Percentiles rank a stretch among this genome's conserved stretches.
Conservation (phyloP, 306 rosid genomes). For the Vigna mungo region DNA sequence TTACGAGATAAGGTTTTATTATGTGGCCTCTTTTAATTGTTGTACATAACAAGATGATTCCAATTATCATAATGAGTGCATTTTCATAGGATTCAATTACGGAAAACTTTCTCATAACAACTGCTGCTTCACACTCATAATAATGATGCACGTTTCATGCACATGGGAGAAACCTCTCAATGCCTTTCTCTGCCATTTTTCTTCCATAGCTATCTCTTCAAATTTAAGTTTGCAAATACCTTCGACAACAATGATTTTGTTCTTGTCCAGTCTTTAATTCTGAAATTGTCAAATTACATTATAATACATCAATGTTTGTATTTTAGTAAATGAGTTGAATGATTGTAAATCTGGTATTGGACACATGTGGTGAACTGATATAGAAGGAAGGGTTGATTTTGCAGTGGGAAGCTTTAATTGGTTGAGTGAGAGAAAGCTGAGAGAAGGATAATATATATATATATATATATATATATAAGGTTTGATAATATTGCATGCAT, state of each 20-base stretch:
- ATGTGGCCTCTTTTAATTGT: constrained; percentile 15
- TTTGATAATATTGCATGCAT: constrained; percentile 35
- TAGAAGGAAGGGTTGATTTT: constrained; percentile 14
- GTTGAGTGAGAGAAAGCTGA: constrained; percentile 17
- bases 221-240: not conserved
- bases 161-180: constrained; percentile 29
- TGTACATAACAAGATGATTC: constrained; percentile 7
- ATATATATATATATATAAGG: not conserved
- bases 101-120: constrained; percentile 37
- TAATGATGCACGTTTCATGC: constrained; percentile 34
- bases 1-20: constrained; percentile 31
- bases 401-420: constrained; percentile 23
- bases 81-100: constrained; percentile 14
- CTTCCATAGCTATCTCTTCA: not conserved
- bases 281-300: too few species aligned
- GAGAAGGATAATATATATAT: not conserved
- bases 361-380: constrained; percentile 11
- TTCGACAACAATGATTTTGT: too few species aligned
- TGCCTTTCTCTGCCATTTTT: constrained; percentile 6
- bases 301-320: too few species aligned
- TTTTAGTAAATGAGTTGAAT: too few species aligned
- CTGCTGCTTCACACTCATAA: constrained; percentile 36
- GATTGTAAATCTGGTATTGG: not conserved
- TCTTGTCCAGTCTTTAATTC: too few species aligned
- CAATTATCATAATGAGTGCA: constrained; percentile 29